Evolutionary conservation across 2,329 filamentous ascomycete genomes (phyloP).

Genomic region (Trichoderma gracile): DNA sequence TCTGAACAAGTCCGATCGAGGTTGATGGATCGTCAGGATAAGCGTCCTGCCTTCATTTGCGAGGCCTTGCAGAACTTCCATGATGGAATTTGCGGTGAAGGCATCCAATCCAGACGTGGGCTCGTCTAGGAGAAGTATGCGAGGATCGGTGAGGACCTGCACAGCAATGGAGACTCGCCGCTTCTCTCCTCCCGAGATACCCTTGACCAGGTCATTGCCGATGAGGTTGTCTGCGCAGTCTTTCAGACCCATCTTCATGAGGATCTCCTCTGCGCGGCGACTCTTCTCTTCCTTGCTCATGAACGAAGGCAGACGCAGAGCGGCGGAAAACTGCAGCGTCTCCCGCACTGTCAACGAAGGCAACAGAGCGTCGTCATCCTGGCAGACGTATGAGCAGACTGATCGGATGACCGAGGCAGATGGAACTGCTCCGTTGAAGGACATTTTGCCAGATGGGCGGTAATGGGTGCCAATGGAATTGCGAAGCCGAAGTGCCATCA

Average conservation of each 20-base stretch:
- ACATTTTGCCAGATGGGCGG: constrained; percentile 60
- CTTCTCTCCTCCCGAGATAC: constrained; percentile 79
- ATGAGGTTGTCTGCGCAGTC: constrained; percentile 76
- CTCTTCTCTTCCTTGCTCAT: constrained; percentile 69
- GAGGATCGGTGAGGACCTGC: constrained; percentile 74
- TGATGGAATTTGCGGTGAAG: constrained; percentile 75
- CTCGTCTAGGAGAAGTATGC: constrained; percentile 72
- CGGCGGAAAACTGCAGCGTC: constrained; percentile 70
- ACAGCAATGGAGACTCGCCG: constrained; percentile 75
- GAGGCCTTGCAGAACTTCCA: constrained; percentile 69
- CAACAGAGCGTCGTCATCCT: constrained; percentile 74
- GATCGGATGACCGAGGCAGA: constrained; percentile 69
- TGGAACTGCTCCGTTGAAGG: constrained; percentile 69
- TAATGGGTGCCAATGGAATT: constrained; percentile 65
- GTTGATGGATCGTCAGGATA: constrained; percentile 77
- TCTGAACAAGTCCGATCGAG: constrained; percentile 69
- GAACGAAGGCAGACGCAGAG: constrained; percentile 67
- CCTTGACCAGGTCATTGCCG: constrained; percentile 71
- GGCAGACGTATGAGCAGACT: constrained; percentile 74
- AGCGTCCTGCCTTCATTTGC: constrained; percentile 73
- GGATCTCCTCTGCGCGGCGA: constrained; percentile 67
- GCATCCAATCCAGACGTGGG: constrained; percentile 76
- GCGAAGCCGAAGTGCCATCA: constrained; percentile 68
- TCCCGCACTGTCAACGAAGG: constrained; percentile 75
- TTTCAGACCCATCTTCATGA: constrained; percentile 74